These are phyloP conservation scores for Cyathus striatus DNA, from an alignment of 768 basidiomycete genomes.

Conservation along the genomic window DNA sequence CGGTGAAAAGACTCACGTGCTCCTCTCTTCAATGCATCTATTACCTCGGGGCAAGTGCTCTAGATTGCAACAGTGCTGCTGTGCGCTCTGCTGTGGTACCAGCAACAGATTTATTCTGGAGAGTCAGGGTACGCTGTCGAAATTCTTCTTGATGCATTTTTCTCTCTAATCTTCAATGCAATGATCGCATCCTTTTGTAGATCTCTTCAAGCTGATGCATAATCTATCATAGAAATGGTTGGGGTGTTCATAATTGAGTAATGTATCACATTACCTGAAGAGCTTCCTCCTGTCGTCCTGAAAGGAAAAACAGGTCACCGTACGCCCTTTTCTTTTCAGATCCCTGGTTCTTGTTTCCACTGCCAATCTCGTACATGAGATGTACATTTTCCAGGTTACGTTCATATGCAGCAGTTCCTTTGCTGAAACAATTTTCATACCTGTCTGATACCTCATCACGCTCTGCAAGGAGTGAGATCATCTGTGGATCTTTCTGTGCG, in stretches of 20 bases:
- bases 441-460: background rate
- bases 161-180: too few species aligned
- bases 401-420: background rate
- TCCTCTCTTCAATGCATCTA: too few species aligned
- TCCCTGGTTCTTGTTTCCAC: background rate
- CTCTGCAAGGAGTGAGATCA: background rate
- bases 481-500: background rate
- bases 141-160: background rate
- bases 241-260: background rate
- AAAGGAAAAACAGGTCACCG: background rate
- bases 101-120: background rate
- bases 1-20: too few species aligned
- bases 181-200: background rate
- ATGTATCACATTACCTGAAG: background rate
- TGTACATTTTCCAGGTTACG: background rate
- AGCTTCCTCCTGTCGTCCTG: background rate
- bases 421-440: background rate
- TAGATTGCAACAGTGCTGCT: too few species aligned
- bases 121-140: background rate
- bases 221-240: background rate
- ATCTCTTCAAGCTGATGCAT: background rate
- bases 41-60: too few species aligned
- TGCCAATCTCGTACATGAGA: background rate
- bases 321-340: background rate
- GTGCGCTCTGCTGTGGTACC: background rate